phyloP scores from a whole-genome alignment of 2,329 filamentous ascomycete genomes.

The Diaporthe nobilis region DNA sequence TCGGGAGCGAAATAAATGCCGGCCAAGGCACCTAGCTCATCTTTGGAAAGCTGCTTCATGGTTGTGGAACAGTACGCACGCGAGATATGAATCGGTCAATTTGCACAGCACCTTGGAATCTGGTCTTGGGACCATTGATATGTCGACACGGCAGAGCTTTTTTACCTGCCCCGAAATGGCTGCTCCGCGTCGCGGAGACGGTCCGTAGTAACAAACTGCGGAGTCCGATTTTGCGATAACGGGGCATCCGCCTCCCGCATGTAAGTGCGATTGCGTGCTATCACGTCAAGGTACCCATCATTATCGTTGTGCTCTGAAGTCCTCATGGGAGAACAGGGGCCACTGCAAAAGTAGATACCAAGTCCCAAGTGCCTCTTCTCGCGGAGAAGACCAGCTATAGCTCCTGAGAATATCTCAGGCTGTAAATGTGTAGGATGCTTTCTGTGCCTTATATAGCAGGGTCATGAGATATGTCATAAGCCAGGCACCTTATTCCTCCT shows the following conservation, averaged over 20 bases:
- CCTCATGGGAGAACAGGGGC: neutral
- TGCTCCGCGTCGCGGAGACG: neutral
- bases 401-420: neutral
- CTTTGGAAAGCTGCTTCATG: conserved; percentile 46
- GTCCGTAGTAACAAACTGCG: neutral
- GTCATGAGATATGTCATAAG: neutral
- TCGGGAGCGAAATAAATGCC: conserved; percentile 49
- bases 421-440: neutral
- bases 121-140: neutral
- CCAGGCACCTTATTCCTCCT: neutral
- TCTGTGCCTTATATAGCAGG: neutral
- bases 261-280: conserved; percentile 21
- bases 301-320: neutral
- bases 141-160: neutral
- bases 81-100: neutral
- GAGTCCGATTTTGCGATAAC: neutral
- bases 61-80: neutral
- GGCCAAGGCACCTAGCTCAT: conserved; percentile 44
- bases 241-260: neutral
- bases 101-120: neutral
- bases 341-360: neutral
- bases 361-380: too few relatives aligned
- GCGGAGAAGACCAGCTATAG: too few relatives aligned
- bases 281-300: conserved; percentile 1
- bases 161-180: neutral